These are phyloP conservation scores for Heterococcus sp. DNA, from an alignment of 108 stramenopile genomes.

Conservation along the genomic window DNA sequence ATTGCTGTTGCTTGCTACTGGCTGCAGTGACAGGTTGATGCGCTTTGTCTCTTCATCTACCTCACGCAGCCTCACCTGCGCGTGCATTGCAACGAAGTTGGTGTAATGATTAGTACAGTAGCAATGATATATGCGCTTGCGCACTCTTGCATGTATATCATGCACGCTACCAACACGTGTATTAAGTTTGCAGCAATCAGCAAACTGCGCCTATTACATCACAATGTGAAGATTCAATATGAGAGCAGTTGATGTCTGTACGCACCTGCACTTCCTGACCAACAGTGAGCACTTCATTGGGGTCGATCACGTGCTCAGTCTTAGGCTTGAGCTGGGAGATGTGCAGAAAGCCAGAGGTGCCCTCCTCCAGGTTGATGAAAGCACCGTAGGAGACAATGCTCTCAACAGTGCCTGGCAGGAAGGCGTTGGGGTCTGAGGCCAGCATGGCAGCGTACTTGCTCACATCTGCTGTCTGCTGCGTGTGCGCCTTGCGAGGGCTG, in stretches of 20 bases:
- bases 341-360: conserved; percentile 43
- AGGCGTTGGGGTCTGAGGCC: conserved; percentile 10
- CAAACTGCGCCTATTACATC: too few relatives aligned
- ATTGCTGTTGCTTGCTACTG: conserved; percentile 65
- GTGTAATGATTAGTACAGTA: too few relatives aligned
- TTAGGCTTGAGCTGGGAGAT: conserved; percentile 41
- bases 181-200: too few relatives aligned
- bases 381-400: conserved; percentile 45
- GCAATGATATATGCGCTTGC: too few relatives aligned
- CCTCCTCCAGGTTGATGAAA: conserved; percentile 22
- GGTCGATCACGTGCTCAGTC: neutral
- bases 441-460: conserved; percentile 29
- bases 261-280: conserved; percentile 4
- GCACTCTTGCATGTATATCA: too few relatives aligned
- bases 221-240: too few relatives aligned
- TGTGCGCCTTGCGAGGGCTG: conserved; percentile 8
- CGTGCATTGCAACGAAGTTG: neutral
- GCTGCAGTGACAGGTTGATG: conserved; percentile 63
- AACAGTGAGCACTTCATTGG: neutral
- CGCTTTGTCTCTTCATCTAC: conserved; percentile 79
- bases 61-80: conserved; percentile 1
- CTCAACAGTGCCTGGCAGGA: conserved; percentile 25
- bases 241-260: too few relatives aligned
- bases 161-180: too few relatives aligned
- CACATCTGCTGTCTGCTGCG: conserved; percentile 21